These are phyloP conservation scores for Pyrus bretschneideri DNA, from an alignment of 306 rosid species.

Conservation along the genomic window DNA sequence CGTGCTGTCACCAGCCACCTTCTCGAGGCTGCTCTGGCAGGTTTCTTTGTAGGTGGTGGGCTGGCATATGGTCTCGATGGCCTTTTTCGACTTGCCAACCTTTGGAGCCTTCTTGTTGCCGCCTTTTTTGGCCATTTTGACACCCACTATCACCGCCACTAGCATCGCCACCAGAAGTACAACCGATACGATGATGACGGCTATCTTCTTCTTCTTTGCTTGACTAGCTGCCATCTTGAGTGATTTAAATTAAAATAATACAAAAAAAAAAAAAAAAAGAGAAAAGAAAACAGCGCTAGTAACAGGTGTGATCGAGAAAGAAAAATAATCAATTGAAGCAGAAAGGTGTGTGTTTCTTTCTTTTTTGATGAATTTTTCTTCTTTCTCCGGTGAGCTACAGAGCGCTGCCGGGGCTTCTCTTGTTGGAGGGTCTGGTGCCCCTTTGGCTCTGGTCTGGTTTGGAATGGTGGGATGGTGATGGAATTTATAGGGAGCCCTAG, in stretches of 20 bases:
- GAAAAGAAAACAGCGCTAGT: not conserved
- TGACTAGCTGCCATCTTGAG: conserved; percentile 6
- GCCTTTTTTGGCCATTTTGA: not conserved
- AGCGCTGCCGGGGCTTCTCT: not conserved
- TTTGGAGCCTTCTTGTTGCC: not conserved
- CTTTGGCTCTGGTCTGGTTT: conserved; percentile 1
- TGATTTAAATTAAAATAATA: not conserved
- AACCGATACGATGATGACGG: conserved; percentile 21
- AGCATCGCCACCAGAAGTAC: conserved; percentile 39
- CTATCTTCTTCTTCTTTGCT: conserved; percentile 29
- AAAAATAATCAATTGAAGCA: not conserved
- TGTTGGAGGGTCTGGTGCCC: conserved; percentile 10
- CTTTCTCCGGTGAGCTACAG: not conserved
- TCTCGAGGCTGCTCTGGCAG: conserved; percentile 29
- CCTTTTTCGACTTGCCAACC: not conserved
- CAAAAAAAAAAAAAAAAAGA: not conserved
- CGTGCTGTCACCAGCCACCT: not conserved
- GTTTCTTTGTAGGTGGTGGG: conserved; percentile 45
- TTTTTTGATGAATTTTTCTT: not conserved
- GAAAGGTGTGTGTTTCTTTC: not conserved
- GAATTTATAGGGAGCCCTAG: conserved; percentile 1
- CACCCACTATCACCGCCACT: conserved; percentile 35
- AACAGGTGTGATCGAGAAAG: not conserved
- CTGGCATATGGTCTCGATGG: conserved; percentile 34
- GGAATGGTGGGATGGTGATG: not conserved